Percentiles rank a stretch among this genome's conserved stretches.
phyloP scores from a whole-genome alignment of 768 basidiomycete species.

The Lactarius hatsudake region DNA sequence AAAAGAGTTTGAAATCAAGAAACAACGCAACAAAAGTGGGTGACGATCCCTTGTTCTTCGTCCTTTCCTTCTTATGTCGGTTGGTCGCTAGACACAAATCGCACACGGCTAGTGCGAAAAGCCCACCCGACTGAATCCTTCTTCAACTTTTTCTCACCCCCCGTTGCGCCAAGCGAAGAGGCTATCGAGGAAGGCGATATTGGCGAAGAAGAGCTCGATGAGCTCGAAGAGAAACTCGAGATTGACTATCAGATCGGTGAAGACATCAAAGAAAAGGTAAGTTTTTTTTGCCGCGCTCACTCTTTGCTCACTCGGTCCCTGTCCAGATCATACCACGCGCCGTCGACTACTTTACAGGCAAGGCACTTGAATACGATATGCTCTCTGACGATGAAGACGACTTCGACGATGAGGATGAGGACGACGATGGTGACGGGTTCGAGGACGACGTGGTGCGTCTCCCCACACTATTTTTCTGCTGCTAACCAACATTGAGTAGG shows the following conservation, averaged over 20 bases:
- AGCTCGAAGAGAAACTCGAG: slow-evolving; percentile 91
- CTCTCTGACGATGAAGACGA: slow-evolving; percentile 36
- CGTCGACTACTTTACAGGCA: slow-evolving; percentile 96
- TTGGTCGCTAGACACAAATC: slow-evolving; percentile 63
- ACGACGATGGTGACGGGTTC: slow-evolving; percentile 57
- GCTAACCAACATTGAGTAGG: slow-evolving; percentile 38
- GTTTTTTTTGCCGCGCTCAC: slow-evolving; percentile 20
- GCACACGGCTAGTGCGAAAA: slow-evolving; percentile 81
- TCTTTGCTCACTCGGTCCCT: not conserved
- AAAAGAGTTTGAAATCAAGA: slow-evolving; percentile 97
- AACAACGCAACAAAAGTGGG: slow-evolving; percentile 97
- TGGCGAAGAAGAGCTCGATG: slow-evolving; percentile 83
- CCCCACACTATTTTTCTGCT: slow-evolving; percentile 14
- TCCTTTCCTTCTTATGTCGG: not conserved
- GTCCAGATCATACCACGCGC: slow-evolving; percentile 88
- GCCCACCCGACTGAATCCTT: slow-evolving; percentile 90
- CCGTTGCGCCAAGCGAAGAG: slow-evolving; percentile 66
- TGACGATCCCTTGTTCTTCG: not conserved
- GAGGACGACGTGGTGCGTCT: slow-evolving; percentile 54
- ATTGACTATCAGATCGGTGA: slow-evolving; percentile 98
- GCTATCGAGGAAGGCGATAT: slow-evolving; percentile 67
- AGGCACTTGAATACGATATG: slow-evolving; percentile 82
- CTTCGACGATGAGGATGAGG: slow-evolving; percentile 52
- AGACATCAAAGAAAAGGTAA: slow-evolving; percentile 93
- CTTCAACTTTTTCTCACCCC: slow-evolving; percentile 97